phyloP scores from a whole-genome alignment of 345 rosid genomes.

The Ceriops decandra region DNA sequence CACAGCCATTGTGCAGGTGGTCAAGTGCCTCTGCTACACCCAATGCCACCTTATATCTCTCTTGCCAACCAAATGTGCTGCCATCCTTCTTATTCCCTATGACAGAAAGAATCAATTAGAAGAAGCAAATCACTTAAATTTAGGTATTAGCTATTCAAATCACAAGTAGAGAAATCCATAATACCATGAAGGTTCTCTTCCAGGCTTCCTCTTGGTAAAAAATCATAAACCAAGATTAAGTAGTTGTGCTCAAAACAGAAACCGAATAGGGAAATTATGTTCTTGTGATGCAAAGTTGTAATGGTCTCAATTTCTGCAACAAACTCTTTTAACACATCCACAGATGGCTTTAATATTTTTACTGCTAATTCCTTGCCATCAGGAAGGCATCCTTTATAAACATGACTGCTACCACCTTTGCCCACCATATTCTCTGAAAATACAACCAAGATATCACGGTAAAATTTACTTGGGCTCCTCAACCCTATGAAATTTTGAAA shows the following conservation, averaged over 20 bases:
- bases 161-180: conserved; percentile 18
- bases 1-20: conserved; percentile 66
- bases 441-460: neutral
- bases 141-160: neutral
- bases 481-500: neutral
- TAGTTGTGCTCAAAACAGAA: conserved; percentile 70
- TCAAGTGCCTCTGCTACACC: conserved; percentile 91
- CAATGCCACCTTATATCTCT: conserved; percentile 80
- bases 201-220: conserved; percentile 86
- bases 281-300: conserved; percentile 70
- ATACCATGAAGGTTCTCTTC: conserved; percentile 92
- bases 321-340: conserved; percentile 62
- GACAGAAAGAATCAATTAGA: conserved; percentile 9
- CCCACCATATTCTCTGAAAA: conserved; percentile 84
- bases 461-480: conserved; percentile 5
- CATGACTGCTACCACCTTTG: conserved; percentile 89
- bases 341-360: conserved; percentile 76
- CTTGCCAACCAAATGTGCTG: conserved; percentile 64
- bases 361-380: conserved; percentile 93
- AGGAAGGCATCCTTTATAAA: conserved; percentile 74
- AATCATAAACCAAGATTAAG: conserved; percentile 73
- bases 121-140: conserved; percentile 18
- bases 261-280: conserved; percentile 75
- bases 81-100: conserved; percentile 61
- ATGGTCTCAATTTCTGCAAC: conserved; percentile 73